Conservation (phyloP, 2,329 filamentous ascomycete genomes). For the Diaporthe eres region DNA sequence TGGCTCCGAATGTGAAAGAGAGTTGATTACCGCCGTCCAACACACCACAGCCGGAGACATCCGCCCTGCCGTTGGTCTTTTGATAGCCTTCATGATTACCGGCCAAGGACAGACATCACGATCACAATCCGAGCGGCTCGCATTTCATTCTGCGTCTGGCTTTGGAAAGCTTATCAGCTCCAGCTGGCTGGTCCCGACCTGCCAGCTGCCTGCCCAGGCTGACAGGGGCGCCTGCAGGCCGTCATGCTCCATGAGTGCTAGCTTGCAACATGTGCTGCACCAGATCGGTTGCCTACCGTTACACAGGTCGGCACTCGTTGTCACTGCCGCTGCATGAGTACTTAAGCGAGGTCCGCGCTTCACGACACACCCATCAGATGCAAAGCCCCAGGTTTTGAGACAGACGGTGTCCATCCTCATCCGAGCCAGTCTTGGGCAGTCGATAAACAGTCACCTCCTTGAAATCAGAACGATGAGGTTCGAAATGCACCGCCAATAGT, state of each 20-base stretch:
- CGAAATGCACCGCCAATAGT: neutral
- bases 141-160: neutral
- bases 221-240: neutral
- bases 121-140: slow-evolving; percentile 3
- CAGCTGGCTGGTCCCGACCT: neutral
- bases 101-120: neutral
- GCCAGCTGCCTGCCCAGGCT: neutral
- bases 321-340: neutral
- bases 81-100: too few relatives aligned
- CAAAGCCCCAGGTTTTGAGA: too few relatives aligned
- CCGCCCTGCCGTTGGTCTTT: neutral
- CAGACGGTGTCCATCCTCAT: neutral
- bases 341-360: neutral
- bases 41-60: neutral
- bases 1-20: neutral
- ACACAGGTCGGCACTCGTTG: slow-evolving; percentile 1
- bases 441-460: neutral
- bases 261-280: neutral
- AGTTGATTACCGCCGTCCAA: neutral
- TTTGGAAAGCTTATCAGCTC: neutral
- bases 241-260: neutral
- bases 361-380: neutral
- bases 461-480: neutral
- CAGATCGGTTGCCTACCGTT: neutral
- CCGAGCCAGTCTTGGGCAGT: neutral